Conservation (phyloP, 306 rosid species). For the Acacia crassicarpa region DNA sequence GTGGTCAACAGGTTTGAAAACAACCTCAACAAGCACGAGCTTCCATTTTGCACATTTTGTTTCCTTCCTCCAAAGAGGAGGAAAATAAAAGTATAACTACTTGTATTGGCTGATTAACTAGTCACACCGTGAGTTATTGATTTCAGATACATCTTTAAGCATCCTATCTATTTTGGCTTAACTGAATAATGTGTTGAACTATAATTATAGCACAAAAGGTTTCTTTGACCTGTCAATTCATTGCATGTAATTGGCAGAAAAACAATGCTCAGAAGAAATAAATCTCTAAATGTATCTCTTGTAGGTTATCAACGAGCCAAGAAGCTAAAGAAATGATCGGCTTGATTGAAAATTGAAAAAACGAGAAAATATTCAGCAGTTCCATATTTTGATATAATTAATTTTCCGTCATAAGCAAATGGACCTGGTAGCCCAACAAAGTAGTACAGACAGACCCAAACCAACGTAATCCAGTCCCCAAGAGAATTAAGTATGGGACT, state of each 20-base stretch:
- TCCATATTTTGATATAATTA: background rate
- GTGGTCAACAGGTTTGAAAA: background rate
- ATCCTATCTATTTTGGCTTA: background rate
- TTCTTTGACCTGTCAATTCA: background rate
- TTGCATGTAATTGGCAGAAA: background rate
- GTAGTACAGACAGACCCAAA: background rate
- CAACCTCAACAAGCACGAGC: background rate
- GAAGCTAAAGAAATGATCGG: background rate
- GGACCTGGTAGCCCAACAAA: background rate
- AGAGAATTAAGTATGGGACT: background rate
- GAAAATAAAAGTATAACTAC: background rate
- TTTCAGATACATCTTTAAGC: background rate
- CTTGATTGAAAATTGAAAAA: background rate
- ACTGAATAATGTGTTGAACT: background rate
- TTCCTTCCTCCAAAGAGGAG: background rate
- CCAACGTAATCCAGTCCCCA: background rate
- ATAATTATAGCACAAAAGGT: background rate
- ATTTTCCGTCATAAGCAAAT: background rate
- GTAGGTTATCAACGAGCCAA: background rate
- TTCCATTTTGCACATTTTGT: background rate
- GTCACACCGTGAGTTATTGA: background rate
- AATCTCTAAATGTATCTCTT: background rate
- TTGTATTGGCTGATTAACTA: background rate
- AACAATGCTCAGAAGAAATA: background rate
- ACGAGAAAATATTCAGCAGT: background rate